phyloP scores from a whole-genome alignment of 1,284 basidiomycete genomes.

The Fomitopsis palustris region DNA sequence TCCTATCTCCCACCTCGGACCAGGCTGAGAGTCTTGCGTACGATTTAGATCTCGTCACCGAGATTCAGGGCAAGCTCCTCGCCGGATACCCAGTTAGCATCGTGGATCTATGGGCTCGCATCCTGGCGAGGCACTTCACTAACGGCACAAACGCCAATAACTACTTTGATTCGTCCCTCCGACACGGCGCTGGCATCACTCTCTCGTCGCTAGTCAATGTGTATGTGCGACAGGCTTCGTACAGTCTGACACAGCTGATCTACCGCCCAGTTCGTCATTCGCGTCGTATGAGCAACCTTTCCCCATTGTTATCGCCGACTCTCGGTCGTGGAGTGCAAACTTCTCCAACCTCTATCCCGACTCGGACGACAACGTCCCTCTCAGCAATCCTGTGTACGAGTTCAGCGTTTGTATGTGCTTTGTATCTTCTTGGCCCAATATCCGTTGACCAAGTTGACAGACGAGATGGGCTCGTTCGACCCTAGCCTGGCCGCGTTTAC shows the following conservation, averaged over 20 bases:
- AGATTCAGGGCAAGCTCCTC: conserved; percentile 18
- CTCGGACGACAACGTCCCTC: conserved; percentile 21
- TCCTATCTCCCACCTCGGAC: conserved; percentile 15
- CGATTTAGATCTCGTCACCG: conserved; percentile 12
- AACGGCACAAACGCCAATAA: conserved; percentile 21
- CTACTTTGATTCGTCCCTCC: conserved; percentile 14
- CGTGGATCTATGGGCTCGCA: conserved; percentile 23
- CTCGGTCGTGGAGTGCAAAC: conserved; percentile 14
- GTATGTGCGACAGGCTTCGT: conserved; percentile 12
- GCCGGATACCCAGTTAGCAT: conserved; percentile 24
- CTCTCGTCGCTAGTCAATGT: conserved; percentile 19
- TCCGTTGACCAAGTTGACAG: conserved; percentile 15
- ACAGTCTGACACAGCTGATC: neutral
- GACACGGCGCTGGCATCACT: conserved; percentile 25
- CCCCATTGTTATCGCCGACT: conserved; percentile 23
- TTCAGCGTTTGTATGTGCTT: conserved; percentile 41
- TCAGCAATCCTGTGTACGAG: conserved; percentile 40
- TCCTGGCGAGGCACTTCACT: conserved; percentile 23
- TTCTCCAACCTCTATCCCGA: conserved; percentile 5
- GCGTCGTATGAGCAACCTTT: conserved; percentile 18
- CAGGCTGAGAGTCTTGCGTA: conserved; percentile 10
- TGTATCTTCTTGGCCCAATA: neutral
- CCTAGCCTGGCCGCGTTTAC: conserved; percentile 42
- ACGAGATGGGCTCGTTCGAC: conserved; percentile 43
- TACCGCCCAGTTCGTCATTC: conserved; percentile 19